Evolutionary conservation across 129 eudicot genomes (phyloP).

Genomic region (Flaveria bidentis): DNA sequence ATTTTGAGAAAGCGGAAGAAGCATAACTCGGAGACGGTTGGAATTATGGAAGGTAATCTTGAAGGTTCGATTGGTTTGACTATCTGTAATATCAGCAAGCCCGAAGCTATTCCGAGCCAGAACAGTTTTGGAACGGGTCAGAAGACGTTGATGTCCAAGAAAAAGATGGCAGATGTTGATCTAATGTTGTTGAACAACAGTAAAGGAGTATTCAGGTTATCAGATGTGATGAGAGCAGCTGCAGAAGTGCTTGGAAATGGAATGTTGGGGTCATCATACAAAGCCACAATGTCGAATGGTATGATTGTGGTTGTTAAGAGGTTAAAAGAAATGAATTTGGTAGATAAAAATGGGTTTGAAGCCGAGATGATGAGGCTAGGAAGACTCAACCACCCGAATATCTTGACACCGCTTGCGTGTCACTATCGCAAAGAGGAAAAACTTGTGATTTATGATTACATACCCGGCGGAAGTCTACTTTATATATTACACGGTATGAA

Average conservation of each 20-base stretch:
- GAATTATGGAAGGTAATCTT: conserved; percentile 30
- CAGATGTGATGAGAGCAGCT: conserved; percentile 77
- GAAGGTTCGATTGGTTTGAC: conserved; percentile 45
- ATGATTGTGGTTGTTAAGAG: conserved; percentile 70
- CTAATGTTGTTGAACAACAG: conserved; percentile 55
- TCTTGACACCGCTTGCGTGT: conserved; percentile 74
- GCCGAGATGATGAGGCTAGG: conserved; percentile 57
- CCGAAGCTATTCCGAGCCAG: conserved; percentile 17
- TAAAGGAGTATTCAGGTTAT: conserved; percentile 57
- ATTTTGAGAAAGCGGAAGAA: conserved; percentile 30
- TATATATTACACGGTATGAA: conserved; percentile 57
- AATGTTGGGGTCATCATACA: conserved; percentile 68
- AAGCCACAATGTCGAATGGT: conserved; percentile 63
- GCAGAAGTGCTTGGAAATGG: conserved; percentile 84
- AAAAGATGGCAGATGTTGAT: conserved; percentile 44
- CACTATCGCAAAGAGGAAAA: conserved; percentile 74
- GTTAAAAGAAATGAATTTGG: conserved; percentile 48
- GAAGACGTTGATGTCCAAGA: conserved; percentile 31
- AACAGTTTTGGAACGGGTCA: conserved; percentile 36
- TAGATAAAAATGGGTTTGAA: conserved; percentile 64
- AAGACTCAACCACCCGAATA: conserved; percentile 54
- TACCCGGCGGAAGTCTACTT: conserved; percentile 68
- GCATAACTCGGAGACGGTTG: conserved; percentile 15
- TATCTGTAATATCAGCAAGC: conserved; percentile 34
- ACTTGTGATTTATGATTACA: conserved; percentile 65